Evolutionary conservation across 768 basidiomycete species (phyloP).

Genomic region (Cystofilobasidium bisporidii): DNA sequence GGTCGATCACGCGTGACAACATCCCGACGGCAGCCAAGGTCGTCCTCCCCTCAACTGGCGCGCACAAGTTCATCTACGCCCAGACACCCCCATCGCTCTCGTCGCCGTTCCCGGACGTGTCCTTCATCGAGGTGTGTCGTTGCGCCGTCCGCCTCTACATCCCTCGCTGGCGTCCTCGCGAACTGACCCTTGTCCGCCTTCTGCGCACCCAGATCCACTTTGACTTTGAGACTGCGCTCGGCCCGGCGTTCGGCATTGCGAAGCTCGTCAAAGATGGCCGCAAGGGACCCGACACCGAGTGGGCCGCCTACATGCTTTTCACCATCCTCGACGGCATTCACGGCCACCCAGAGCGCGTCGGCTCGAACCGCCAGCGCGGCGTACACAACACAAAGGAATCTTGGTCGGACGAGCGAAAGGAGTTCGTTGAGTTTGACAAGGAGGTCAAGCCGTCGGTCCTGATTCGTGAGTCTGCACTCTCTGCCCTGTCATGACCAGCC

Average conservation of each 20-base stretch:
- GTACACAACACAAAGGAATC: slow-evolving; percentile 48
- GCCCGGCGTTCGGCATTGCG: slow-evolving; percentile 8
- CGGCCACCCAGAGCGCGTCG: slow-evolving; percentile 47
- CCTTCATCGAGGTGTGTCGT: not conserved
- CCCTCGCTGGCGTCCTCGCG: too few species aligned
- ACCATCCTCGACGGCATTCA: slow-evolving; percentile 55
- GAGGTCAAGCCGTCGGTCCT: slow-evolving; percentile 52
- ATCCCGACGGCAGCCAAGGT: not conserved
- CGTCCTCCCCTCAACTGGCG: not conserved
- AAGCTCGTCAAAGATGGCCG: slow-evolving; percentile 3
- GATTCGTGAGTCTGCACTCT: slow-evolving; percentile 35
- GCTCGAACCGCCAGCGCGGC: slow-evolving; percentile 44
- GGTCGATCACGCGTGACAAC: not conserved
- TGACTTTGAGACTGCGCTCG: not conserved
- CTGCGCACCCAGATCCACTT: not conserved
- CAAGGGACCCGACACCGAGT: slow-evolving; percentile 36
- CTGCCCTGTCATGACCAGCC: slow-evolving; percentile 19
- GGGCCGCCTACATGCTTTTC: slow-evolving; percentile 55
- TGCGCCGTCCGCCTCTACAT: too few species aligned
- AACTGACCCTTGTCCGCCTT: too few species aligned
- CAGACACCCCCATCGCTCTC: not conserved
- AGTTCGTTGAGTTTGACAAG: slow-evolving; percentile 42
- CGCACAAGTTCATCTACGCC: slow-evolving; percentile 1
- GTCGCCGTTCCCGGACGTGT: not conserved
- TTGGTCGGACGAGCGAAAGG: slow-evolving; percentile 31